Conservation (phyloP, 345 rosid species). For the Syzygium oleosum region DNA sequence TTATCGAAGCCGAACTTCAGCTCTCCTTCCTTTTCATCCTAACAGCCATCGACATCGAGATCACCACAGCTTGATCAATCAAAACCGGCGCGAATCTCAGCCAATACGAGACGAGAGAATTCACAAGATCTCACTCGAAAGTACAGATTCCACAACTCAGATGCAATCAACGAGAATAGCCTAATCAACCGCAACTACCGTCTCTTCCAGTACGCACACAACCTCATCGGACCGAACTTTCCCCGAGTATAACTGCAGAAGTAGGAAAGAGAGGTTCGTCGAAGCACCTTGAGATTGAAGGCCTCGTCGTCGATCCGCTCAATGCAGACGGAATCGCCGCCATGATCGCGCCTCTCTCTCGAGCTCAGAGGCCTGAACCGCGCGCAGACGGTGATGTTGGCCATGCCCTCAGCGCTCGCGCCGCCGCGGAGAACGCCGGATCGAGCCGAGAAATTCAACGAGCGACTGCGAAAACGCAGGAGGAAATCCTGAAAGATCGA, state of each 20-base stretch:
- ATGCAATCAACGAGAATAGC: not conserved
- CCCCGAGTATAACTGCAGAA: too few species aligned
- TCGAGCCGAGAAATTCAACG: not conserved
- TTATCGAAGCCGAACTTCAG: slow-evolving; percentile 48
- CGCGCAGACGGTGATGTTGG: slow-evolving; percentile 64
- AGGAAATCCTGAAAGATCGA: not conserved
- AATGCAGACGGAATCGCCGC: slow-evolving; percentile 37
- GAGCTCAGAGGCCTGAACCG: slow-evolving; percentile 75
- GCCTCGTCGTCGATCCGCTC: slow-evolving; percentile 36
- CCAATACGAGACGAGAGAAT: not conserved
- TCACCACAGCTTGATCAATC: not conserved
- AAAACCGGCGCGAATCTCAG: not conserved
- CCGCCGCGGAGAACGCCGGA: not conserved
- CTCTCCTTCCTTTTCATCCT: slow-evolving; percentile 76
- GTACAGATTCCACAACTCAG: fast-evolving
- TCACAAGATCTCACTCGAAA: not conserved
- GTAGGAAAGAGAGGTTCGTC: not conserved
- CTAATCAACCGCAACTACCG: not conserved
- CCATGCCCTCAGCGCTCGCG: slow-evolving; percentile 3
- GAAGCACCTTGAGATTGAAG: slow-evolving; percentile 54
- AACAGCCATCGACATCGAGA: not conserved
- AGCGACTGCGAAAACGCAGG: not conserved
- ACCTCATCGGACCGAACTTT: too few species aligned
- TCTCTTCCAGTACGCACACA: not conserved
- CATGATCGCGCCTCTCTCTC: slow-evolving; percentile 43